phyloP scores from a whole-genome alignment of 495 filamentous ascomycete genomes.

The Penicillium fimorum region DNA sequence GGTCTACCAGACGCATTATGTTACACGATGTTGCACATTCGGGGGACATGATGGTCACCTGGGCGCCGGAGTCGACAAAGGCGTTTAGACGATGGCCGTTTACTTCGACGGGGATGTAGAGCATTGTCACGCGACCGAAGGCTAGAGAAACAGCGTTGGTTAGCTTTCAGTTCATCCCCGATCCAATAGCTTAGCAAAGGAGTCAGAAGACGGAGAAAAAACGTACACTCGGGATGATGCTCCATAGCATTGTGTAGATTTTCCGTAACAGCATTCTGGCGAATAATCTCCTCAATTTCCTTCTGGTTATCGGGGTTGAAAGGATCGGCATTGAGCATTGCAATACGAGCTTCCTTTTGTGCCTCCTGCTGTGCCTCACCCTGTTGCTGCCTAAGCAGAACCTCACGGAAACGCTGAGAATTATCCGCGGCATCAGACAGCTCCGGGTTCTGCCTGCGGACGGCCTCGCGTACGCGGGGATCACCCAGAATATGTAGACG shows the following conservation, averaged over 20 bases:
- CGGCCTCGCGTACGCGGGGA: slow-evolving; percentile 64
- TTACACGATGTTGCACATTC: slow-evolving; percentile 84
- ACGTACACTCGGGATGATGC: slow-evolving; percentile 89
- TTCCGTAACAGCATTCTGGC: slow-evolving; percentile 87
- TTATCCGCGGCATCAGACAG: slow-evolving; percentile 78
- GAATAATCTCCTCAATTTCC: slow-evolving; percentile 96
- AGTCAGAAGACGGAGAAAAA: background rate
- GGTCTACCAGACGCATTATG: slow-evolving; percentile 96
- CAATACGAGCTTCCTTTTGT: slow-evolving; percentile 76
- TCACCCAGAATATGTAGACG: slow-evolving; percentile 80
- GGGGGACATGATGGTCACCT: slow-evolving; percentile 98
- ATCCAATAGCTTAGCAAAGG: background rate
- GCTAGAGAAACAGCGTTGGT: slow-evolving; percentile 49
- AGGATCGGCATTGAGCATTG: slow-evolving; percentile 80
- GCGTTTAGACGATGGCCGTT: slow-evolving; percentile 91
- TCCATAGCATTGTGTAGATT: slow-evolving; percentile 95
- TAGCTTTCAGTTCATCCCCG: slow-evolving; percentile 18
- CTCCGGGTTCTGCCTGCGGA: slow-evolving; percentile 68
- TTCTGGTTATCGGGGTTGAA: slow-evolving; percentile 87
- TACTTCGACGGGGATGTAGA: slow-evolving; percentile 95
- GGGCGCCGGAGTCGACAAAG: slow-evolving; percentile 95
- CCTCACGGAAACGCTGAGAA: slow-evolving; percentile 67
- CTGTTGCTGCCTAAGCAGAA: slow-evolving; percentile 62
- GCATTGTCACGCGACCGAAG: slow-evolving; percentile 89
- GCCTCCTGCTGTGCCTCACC: slow-evolving; percentile 66